phyloP scores from a whole-genome alignment of 306 rosid species.

The Calophaca sinica region DNA sequence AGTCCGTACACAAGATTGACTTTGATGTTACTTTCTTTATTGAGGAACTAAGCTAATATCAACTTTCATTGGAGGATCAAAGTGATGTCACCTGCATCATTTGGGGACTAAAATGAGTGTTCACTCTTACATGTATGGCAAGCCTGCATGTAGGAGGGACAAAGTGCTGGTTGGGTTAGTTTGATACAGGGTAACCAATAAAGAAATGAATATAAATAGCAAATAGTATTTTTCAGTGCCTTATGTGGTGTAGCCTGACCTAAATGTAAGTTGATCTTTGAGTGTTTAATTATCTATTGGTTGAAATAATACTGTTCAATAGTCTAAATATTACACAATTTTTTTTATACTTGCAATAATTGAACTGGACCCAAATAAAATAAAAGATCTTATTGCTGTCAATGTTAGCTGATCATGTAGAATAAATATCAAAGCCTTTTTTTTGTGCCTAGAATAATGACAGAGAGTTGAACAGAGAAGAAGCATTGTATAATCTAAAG shows the following conservation, averaged over 20 bases:
- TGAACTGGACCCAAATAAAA: too few species aligned
- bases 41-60: conserved; percentile 15
- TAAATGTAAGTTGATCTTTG: conserved; percentile 5
- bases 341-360: too few species aligned
- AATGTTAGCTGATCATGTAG: too few species aligned
- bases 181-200: conserved; percentile 1
- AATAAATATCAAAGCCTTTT: too few species aligned
- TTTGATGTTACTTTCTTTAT: conserved; percentile 12
- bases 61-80: conserved; percentile 30
- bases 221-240: conserved; percentile 20
- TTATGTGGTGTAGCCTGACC: conserved; percentile 13
- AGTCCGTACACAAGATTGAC: not conserved
- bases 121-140: conserved; percentile 5
- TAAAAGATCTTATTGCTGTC: too few species aligned
- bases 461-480: not conserved
- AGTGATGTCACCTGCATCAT: conserved; percentile 2
- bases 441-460: too few species aligned
- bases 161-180: not conserved
- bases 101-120: conserved; percentile 12
- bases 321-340: too few species aligned
- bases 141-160: conserved; percentile 3
- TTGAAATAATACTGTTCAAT: too few species aligned
- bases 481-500: conserved; percentile 25
- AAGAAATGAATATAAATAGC: conserved; percentile 9
- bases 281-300: conserved; percentile 6